phyloP scores from a whole-genome alignment of 2,329 filamentous ascomycete genomes.

The Aureobasidium pullulans region DNA sequence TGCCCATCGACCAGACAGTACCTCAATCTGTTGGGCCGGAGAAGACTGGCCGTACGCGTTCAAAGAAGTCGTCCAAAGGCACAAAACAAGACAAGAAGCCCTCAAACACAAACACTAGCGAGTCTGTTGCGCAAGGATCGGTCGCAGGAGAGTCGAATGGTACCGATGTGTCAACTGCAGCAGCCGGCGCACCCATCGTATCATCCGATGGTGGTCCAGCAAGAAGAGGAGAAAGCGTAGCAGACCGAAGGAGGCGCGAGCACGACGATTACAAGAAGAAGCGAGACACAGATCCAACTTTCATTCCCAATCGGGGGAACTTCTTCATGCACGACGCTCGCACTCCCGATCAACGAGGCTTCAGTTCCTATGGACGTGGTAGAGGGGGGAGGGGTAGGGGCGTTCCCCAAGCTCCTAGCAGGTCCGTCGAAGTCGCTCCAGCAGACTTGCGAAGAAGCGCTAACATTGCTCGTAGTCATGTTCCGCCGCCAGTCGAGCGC shows the following conservation, averaged over 20 bases:
- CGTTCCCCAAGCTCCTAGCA: slow-evolving; percentile 1
- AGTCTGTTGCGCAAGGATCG: not conserved
- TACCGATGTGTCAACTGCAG: not conserved
- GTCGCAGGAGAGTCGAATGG: not conserved
- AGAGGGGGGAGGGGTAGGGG: slow-evolving; percentile 50
- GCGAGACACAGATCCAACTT: slow-evolving; percentile 80
- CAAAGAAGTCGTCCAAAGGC: not conserved
- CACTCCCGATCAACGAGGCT: slow-evolving; percentile 69
- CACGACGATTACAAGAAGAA: slow-evolving; percentile 87
- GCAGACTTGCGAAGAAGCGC: not conserved
- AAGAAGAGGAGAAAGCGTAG: slow-evolving; percentile 46
- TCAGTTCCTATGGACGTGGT: slow-evolving; percentile 62
- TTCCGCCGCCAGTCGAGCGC: slow-evolving; percentile 39
- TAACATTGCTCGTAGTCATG: slow-evolving; percentile 15
- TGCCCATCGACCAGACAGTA: not conserved
- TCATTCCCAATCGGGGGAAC: slow-evolving; percentile 86
- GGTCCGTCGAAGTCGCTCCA: not conserved
- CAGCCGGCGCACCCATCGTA: slow-evolving; percentile 8
- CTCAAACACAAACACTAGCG: not conserved
- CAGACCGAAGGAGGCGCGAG: slow-evolving; percentile 70
- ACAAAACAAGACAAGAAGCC: not conserved
- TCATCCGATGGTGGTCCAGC: not conserved
- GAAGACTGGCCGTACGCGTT: slow-evolving; percentile 15
- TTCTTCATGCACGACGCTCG: slow-evolving; percentile 96
- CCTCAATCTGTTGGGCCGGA: slow-evolving; percentile 6